These are phyloP conservation scores for Pleurostoma richardsiae DNA, from an alignment of 2,329 filamentous ascomycete genomes.

Conservation along the genomic window DNA sequence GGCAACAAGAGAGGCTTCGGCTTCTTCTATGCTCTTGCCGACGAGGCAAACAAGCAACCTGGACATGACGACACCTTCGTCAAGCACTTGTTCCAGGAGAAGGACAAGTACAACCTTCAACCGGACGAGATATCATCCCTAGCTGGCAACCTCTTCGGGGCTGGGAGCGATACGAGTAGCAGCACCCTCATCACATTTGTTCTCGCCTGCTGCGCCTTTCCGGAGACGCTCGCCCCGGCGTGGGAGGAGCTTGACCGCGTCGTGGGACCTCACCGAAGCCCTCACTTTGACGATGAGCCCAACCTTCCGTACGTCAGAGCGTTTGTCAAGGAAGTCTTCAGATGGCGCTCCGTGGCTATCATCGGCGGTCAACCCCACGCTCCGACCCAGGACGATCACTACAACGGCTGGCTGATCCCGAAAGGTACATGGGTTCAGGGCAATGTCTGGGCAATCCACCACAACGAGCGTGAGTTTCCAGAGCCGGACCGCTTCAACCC, in stretches of 20 bases:
- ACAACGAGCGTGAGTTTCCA: slow-evolving; percentile 39
- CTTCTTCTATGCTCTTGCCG: slow-evolving; percentile 47
- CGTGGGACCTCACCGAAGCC: slow-evolving; percentile 40
- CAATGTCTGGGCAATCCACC: slow-evolving; percentile 46
- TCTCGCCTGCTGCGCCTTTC: slow-evolving; percentile 44
- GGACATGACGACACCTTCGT: slow-evolving; percentile 32
- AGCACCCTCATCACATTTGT: slow-evolving; percentile 41
- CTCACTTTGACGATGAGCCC: slow-evolving; percentile 39
- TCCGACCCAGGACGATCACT: slow-evolving; percentile 39
- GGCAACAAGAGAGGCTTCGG: slow-evolving; percentile 39
- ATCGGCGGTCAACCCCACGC: slow-evolving; percentile 46
- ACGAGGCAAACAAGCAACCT: slow-evolving; percentile 38
- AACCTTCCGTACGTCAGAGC: slow-evolving; percentile 47
- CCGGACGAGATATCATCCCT: slow-evolving; percentile 38
- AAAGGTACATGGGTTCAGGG: slow-evolving; percentile 42
- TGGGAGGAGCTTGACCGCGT: slow-evolving; percentile 47
- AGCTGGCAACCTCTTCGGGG: slow-evolving; percentile 42
- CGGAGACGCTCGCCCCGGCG: slow-evolving; percentile 38
- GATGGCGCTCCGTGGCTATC: slow-evolving; percentile 49
- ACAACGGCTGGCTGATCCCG: slow-evolving; percentile 44
- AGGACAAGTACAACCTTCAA: slow-evolving; percentile 37
- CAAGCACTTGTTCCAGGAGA: slow-evolving; percentile 41
- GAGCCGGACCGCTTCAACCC: slow-evolving; percentile 39
- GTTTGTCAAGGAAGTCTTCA: slow-evolving; percentile 49
- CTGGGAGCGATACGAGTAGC: slow-evolving; percentile 43